phyloP scores from a whole-genome alignment of 176 grass and related monocot genomes.

The Calamus simplicifolius region DNA sequence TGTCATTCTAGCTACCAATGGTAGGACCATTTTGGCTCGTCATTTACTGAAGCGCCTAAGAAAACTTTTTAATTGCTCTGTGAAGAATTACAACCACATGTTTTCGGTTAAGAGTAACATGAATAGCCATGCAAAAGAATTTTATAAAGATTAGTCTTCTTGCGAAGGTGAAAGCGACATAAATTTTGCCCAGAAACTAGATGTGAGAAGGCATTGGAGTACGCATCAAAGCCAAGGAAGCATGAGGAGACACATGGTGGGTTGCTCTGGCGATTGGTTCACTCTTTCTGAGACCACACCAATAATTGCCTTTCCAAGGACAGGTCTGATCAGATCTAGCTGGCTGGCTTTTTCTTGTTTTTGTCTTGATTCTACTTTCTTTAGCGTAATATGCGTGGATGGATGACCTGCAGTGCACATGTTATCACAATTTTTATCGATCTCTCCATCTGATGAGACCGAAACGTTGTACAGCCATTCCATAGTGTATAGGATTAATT shows the following conservation, averaged over 20 bases:
- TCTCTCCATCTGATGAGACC: too few relatives aligned
- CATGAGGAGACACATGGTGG: conserved; percentile 64
- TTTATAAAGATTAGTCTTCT: conserved; percentile 23
- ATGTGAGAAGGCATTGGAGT: conserved; percentile 59
- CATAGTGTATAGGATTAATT: too few relatives aligned
- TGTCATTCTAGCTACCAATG: conserved; percentile 50
- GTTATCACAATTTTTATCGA: too few relatives aligned
- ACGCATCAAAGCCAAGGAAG: conserved; percentile 53
- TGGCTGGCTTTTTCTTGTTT: too few relatives aligned
- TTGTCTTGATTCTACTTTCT: too few relatives aligned
- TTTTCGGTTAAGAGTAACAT: conserved; percentile 57
- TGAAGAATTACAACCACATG: conserved; percentile 27
- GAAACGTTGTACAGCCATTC: too few relatives aligned
- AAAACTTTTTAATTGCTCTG: conserved; percentile 46
- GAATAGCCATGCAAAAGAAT: conserved; percentile 39
- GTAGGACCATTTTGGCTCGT: conserved; percentile 48
- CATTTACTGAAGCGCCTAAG: conserved; percentile 49
- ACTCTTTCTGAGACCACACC: too few relatives aligned
- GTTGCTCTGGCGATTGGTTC: not conserved
- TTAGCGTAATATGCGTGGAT: too few relatives aligned
- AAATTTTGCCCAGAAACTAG: conserved; percentile 47
- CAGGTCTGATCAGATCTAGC: too few relatives aligned
- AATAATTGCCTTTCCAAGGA: too few relatives aligned
- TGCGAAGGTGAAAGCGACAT: conserved; percentile 24
- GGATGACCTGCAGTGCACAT: too few relatives aligned